Base-by-base conservation (phyloP, 1,284 basidiomycete genomes). In the Coniferiporia weirii region DNA sequence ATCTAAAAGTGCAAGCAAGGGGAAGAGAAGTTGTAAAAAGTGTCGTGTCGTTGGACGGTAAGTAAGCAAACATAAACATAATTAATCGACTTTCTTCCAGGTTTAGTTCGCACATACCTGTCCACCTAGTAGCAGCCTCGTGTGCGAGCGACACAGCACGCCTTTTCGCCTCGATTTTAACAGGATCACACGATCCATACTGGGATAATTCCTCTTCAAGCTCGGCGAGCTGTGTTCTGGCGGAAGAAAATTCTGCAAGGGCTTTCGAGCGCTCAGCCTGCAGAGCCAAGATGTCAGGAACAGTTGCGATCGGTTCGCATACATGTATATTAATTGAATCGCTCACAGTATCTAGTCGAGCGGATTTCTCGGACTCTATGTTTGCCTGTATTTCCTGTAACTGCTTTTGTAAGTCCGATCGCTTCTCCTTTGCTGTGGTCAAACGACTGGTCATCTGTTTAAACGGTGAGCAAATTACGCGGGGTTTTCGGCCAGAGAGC, bases 131-230 rank as follows among this genome's bases (percentile, higher is more conserved):
- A 6, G 88, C 82, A 3, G 91, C 91, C 66, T 93, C 89, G 62
- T 86, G 89, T 5, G 89, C 90, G 3, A 93, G 76, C 43, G 80
- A 77, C 7, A 84, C 77, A 0, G 85, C 90, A 46, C 85, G 74
- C 59, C 79, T 83, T 70, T 85, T 89, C 67, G 87, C 83, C 69
- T 91, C 89, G 40, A 93, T 79, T 67, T 85, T 88, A 52, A 77
- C 79, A 0, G 93, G 92, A 71, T 95, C 91, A 63, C 89, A 92
- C 7, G 89, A 87, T 48, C 89, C 89, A 66, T 91, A 93, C 46
- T 83, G 82, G 13, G 75, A 77, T 1, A 93, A 79, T 69, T 95
- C 91, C 5, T 74, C 72, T 65, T 89, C 81, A 47, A 93, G 76
- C n/a, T 72, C 74, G 1, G 69, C 72, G 1, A 87, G 75, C 63